Evolutionary conservation across 805 yeast species (phyloP).

Genomic region (Wickerhamomyces hampshirensis): DNA sequence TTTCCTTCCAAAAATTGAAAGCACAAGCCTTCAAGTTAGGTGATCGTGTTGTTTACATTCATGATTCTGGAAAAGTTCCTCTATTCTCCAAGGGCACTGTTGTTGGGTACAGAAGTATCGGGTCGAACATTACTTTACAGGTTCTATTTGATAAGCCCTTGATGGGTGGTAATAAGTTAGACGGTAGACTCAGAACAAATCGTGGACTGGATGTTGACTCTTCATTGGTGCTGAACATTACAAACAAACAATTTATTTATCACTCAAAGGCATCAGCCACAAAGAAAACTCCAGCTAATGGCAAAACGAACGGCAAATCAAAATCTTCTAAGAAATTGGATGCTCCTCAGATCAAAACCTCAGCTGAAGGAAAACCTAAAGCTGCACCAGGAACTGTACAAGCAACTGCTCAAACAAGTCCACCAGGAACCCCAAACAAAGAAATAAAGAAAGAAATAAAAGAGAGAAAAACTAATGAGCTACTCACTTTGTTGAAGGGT

Average conservation of each 20-base stretch:
- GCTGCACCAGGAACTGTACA: not conserved
- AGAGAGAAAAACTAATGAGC: slow-evolving; percentile 35
- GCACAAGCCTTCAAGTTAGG: slow-evolving; percentile 80
- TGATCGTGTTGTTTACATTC: slow-evolving; percentile 82
- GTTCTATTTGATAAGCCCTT: slow-evolving; percentile 81
- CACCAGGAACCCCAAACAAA: slow-evolving; percentile 2
- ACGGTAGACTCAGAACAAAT: slow-evolving; percentile 68
- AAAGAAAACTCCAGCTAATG: slow-evolving; percentile 13
- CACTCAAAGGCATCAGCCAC: slow-evolving; percentile 59
- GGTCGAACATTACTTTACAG: slow-evolving; percentile 52
- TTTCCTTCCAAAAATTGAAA: slow-evolving; percentile 65
- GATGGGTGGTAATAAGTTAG: slow-evolving; percentile 76
- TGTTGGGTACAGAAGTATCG: slow-evolving; percentile 63
- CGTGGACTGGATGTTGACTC: slow-evolving; percentile 86
- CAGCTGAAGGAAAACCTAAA: not conserved
- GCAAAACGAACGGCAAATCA: slow-evolving; percentile 10
- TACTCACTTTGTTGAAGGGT: slow-evolving; percentile 40
- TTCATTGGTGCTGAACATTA: slow-evolving; percentile 71
- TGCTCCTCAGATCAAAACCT: slow-evolving; percentile 1
- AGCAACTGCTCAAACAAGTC: not conserved
- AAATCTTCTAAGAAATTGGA: slow-evolving; percentile 15
- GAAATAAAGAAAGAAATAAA: slow-evolving; percentile 19
- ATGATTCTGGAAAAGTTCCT: slow-evolving; percentile 87
- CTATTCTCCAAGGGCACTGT: slow-evolving; percentile 87
- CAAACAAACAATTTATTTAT: slow-evolving; percentile 69